A percentile compares a stretch with the other conserved stretches of the same genome.
These are phyloP conservation scores for Aspergillus persii DNA, from an alignment of 2,329 filamentous ascomycete genomes.

Conservation along the genomic window DNA sequence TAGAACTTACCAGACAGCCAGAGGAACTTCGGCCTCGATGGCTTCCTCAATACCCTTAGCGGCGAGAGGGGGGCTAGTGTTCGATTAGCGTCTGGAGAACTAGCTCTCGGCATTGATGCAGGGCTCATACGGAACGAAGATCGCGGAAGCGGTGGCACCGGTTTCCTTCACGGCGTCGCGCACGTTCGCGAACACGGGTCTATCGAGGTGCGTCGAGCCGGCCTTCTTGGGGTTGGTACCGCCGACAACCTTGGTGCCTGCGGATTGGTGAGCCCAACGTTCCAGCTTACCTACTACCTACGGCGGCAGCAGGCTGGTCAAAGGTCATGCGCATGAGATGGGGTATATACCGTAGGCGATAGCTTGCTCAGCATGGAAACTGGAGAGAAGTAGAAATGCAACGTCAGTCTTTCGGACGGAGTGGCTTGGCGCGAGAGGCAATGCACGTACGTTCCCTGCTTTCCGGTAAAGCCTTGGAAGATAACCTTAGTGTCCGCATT, in stretches of 20 bases:
- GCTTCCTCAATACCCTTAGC: slow-evolving; percentile 97
- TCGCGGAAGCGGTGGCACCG: slow-evolving; percentile 84
- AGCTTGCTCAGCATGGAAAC: slow-evolving; percentile 95
- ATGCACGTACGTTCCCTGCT: slow-evolving; percentile 82
- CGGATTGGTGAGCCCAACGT: slow-evolving; percentile 25
- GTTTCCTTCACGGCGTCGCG: slow-evolving; percentile 84
- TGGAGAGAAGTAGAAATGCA: slow-evolving; percentile 39
- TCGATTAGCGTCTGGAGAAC: slow-evolving; percentile 18
- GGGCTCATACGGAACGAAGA: slow-evolving; percentile 81
- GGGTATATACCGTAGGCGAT: slow-evolving; percentile 84
- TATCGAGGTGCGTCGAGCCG: slow-evolving; percentile 80
- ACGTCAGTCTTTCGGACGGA: slow-evolving; percentile 30
- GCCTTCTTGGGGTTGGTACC: slow-evolving; percentile 99
- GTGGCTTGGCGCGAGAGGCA: neutral
- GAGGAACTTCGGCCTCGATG: slow-evolving; percentile 84
- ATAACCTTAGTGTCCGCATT: slow-evolving; percentile 91
- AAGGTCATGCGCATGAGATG: slow-evolving; percentile 11
- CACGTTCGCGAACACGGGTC: slow-evolving; percentile 90
- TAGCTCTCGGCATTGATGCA: neutral
- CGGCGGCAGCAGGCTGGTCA: neutral
- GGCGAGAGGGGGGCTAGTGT: slow-evolving; percentile 75
- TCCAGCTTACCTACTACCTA: neutral
- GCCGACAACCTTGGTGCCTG: slow-evolving; percentile 94
- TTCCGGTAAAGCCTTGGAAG: slow-evolving; percentile 96
- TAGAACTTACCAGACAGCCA: slow-evolving; percentile 73